These are phyloP conservation scores for Nemania serpens DNA, from an alignment of 2,329 filamentous ascomycete genomes.

Conservation along the genomic window DNA sequence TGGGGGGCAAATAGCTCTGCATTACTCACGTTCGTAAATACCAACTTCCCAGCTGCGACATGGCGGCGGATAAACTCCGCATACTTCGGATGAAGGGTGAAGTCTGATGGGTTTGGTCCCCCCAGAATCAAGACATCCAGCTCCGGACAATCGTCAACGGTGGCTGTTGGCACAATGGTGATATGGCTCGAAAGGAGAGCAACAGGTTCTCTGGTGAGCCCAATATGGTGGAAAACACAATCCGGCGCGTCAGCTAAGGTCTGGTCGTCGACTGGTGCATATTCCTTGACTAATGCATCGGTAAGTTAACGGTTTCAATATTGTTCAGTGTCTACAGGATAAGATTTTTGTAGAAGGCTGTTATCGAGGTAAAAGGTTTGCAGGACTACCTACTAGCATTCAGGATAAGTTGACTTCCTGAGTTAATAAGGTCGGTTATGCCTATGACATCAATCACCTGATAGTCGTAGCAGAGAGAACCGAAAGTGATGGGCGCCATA, in stretches of 20 bases:
- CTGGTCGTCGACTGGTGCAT: constrained; percentile 6
- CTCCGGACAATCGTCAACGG: constrained; percentile 19
- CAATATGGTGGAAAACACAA: constrained; percentile 17
- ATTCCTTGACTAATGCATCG: constrained; percentile 8
- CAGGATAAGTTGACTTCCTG: background rate
- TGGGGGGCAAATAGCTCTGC: background rate
- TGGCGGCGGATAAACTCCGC: constrained; percentile 24
- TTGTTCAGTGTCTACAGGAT: background rate
- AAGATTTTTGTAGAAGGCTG: background rate
- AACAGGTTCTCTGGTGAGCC: constrained; percentile 11
- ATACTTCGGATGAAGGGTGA: constrained; percentile 17
- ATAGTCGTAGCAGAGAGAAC: constrained; percentile 16
- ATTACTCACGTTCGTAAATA: constrained; percentile 17
- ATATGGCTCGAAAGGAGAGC: constrained; percentile 6
- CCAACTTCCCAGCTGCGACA: constrained; percentile 17
- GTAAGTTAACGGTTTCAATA: background rate
- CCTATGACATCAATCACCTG: constrained; percentile 21
- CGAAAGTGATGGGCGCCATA: constrained; percentile 16
- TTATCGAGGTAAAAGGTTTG: background rate
- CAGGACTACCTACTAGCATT: background rate
- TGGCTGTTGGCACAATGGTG: constrained; percentile 15
- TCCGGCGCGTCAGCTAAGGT: constrained; percentile 11
- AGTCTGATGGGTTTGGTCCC: constrained; percentile 4
- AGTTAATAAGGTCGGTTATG: constrained; percentile 18
- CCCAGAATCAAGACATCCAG: constrained; percentile 17